Evolutionary conservation across 805 yeast genomes (phyloP), one percentile per base, ranked within the genome.

Genomic region (Myxozyma melibiosi): DNA sequence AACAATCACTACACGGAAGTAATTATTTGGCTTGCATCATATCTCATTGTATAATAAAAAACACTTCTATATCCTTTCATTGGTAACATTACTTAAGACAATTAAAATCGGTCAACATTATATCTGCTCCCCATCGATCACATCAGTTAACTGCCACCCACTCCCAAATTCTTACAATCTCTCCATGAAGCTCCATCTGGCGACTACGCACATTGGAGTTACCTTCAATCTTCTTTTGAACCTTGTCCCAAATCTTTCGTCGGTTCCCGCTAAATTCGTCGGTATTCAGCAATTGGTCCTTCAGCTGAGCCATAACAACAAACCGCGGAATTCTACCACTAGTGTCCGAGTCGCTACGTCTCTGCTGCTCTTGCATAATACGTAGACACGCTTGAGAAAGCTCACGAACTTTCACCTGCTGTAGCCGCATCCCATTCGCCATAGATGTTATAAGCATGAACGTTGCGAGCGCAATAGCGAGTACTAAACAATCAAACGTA

Each of bases 111-210:
- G 16, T 25, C n/a, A 25, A 4, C 49, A 14, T 31, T 13, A 11
- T 34, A n/a, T n/a, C n/a, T n/a, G n/a, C n/a, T n/a, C n/a, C n/a
- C n/a, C n/a, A n/a, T n/a, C n/a, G n/a, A n/a, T n/a, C n/a, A n/a
- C n/a, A n/a, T 22, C 28, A 45, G 14, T 44, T 53, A 33, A 28
- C 55, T 20, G 18, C 63, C 24, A 55, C 78, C 96, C 96, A 88
- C 66, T 86, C 86, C 88, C 94, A 86, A 42, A 88, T 89, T 67
- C 84, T 83, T 80, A 88, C 83, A 57, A 88, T 86, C 61, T 88
- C 96, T 6, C 96, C 96, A 65, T 85, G 88, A 22, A 84, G 34
- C 41, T 68, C 67, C 59, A 65, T 62, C 44, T 64, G 67, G n/a
- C 67, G 58, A 34, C 63, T 61, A 24, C 62, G 38, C 13, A 64